A percentile compares a stretch with the other conserved stretches of the same genome.
Evolutionary conservation across 78 protist species (phyloP).

Genomic region (Corallochytrium limacisporum): DNA sequence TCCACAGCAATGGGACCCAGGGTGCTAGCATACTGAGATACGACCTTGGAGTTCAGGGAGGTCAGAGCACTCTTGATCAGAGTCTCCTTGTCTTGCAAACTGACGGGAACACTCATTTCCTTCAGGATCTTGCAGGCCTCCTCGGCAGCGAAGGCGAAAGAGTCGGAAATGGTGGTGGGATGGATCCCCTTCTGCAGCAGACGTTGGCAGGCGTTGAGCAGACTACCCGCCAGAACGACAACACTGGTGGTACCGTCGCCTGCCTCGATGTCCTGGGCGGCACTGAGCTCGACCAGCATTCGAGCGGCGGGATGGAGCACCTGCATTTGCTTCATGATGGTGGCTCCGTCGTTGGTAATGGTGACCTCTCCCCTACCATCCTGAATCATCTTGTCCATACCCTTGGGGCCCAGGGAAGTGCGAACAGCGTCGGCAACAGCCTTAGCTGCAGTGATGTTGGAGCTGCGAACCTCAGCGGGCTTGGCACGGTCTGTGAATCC

Average conservation of each 20-base stretch:
- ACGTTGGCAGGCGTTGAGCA: slow-evolving; percentile 39
- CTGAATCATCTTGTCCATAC: slow-evolving; percentile 97
- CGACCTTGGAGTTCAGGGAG: slow-evolving; percentile 94
- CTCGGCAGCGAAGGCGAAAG: slow-evolving; percentile 49
- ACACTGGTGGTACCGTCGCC: slow-evolving; percentile 99
- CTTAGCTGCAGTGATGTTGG: slow-evolving; percentile 32
- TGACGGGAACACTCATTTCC: slow-evolving; percentile 66
- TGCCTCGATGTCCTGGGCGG: slow-evolving; percentile 98
- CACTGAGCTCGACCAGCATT: slow-evolving; percentile 92
- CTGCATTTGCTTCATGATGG: slow-evolving; percentile 77
- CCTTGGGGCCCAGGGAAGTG: slow-evolving; percentile 95
- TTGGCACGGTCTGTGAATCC: slow-evolving; percentile 18
- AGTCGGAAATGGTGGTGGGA: slow-evolving; percentile 73
- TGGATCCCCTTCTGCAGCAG: slow-evolving; percentile 77
- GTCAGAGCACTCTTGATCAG: slow-evolving; percentile 86
- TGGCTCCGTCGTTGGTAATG: slow-evolving; percentile 99
- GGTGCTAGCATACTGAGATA: slow-evolving; percentile 70
- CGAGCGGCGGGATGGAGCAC: slow-evolving; percentile 93
- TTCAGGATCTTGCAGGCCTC: slow-evolving; percentile 49
- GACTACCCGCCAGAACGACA: slow-evolving; percentile 86
- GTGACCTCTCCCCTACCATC: slow-evolving; percentile 70
- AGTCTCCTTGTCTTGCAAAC: slow-evolving; percentile 66
- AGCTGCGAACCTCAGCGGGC: slow-evolving; percentile 10
- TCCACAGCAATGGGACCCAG: slow-evolving; percentile 98
- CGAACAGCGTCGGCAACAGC: slow-evolving; percentile 93